A percentile compares a stretch with the other conserved stretches of the same genome.
Evolutionary conservation across 225 moss, liverwort and hornwort genomes (phyloP).

Genomic region (Neckera pumila): DNA sequence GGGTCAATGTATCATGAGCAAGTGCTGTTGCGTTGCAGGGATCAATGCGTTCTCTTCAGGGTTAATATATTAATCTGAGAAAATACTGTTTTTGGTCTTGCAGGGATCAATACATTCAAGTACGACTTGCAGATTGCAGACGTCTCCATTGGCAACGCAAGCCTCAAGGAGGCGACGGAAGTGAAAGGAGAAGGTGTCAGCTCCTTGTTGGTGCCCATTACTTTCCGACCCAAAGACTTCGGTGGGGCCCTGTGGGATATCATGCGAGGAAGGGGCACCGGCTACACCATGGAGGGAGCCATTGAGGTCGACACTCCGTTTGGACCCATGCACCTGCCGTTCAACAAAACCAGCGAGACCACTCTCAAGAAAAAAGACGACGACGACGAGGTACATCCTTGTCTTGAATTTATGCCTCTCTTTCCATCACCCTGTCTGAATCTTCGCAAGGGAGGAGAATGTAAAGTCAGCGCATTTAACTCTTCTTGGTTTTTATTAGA

Average conservation of each 20-base stretch:
- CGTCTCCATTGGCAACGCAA: constrained; percentile 51
- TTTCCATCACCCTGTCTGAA: background rate
- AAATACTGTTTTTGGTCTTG: background rate
- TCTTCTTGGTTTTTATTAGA: background rate
- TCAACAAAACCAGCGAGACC: constrained; percentile 66
- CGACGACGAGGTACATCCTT: constrained; percentile 26
- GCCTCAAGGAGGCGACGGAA: constrained; percentile 14
- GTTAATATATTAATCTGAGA: background rate
- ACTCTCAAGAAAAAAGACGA: constrained; percentile 52
- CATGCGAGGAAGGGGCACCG: constrained; percentile 65
- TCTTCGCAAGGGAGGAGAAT: background rate
- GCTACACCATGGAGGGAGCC: constrained; percentile 56
- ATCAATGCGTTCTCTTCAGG: background rate
- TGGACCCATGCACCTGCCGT: constrained; percentile 73
- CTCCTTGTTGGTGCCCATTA: constrained; percentile 38
- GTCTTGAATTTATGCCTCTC: background rate
- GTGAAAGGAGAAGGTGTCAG: constrained; percentile 48
- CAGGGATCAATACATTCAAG: constrained; percentile 52
- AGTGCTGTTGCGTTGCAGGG: background rate
- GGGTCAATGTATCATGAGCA: background rate
- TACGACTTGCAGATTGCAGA: constrained; percentile 48
- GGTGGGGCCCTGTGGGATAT: constrained; percentile 88
- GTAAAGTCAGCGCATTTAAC: background rate
- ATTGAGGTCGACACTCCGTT: constrained; percentile 79
- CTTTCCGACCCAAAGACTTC: constrained; percentile 82